A percentile compares a stretch with the other conserved stretches of the same genome.
These are phyloP conservation scores for Teratosphaeria destructans DNA, from an alignment of 2,329 filamentous ascomycete species.

Conservation along the genomic window DNA sequence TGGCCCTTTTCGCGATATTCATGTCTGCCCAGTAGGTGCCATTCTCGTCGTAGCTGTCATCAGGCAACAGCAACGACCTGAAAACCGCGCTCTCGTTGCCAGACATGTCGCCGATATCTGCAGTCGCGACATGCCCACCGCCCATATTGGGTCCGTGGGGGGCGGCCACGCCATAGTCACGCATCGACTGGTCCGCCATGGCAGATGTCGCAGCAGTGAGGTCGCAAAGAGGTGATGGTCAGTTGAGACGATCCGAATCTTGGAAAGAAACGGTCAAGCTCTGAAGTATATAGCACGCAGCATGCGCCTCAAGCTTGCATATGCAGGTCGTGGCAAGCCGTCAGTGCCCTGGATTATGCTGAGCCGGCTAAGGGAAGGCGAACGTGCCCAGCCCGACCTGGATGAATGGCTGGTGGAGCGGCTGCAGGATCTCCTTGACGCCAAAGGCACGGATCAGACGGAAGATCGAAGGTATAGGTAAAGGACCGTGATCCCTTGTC, in stretches of 20 bases:
- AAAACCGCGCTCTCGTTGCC: constrained; percentile 55
- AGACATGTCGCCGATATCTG: constrained; percentile 41
- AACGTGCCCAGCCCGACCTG: neutral
- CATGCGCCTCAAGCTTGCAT: neutral
- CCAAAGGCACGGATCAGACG: neutral
- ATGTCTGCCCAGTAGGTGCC: constrained; percentile 93
- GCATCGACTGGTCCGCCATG: constrained; percentile 27
- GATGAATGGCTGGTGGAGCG: neutral
- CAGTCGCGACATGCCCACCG: constrained; percentile 34
- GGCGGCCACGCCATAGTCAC: constrained; percentile 38
- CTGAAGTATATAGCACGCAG: neutral
- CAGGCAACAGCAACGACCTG: constrained; percentile 69
- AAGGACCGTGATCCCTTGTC: neutral
- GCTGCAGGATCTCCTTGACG: neutral
- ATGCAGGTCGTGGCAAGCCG: neutral
- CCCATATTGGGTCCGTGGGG: constrained; percentile 39
- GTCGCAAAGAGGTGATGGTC: neutral
- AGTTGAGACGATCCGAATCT: neutral
- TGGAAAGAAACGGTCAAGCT: neutral
- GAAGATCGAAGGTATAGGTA: neutral
- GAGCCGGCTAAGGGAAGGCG: neutral
- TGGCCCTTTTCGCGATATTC: constrained; percentile 55
- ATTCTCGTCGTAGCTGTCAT: constrained; percentile 73
- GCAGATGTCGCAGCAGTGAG: neutral
- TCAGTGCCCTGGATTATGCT: neutral